Percentiles rank a stretch among this genome's conserved stretches.
Evolutionary conservation across 495 filamentous ascomycete species (phyloP).

Genomic region (Xanthoparmelia taractica): DNA sequence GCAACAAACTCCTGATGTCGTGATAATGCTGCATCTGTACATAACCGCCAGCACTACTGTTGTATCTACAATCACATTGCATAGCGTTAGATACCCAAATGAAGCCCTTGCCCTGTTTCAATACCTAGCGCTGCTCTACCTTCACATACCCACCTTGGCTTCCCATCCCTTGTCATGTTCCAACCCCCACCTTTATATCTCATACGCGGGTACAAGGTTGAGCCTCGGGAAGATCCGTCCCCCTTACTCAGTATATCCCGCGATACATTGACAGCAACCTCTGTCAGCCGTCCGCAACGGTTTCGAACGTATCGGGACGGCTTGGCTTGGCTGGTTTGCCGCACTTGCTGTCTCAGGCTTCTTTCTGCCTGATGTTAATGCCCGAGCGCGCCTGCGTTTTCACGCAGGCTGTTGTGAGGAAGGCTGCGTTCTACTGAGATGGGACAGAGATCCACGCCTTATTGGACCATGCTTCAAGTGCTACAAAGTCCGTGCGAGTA

Average conservation of each 20-base stretch:
- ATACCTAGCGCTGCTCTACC: background rate
- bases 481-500: background rate
- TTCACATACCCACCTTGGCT: background rate
- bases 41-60: background rate
- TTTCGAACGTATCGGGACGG: conserved; percentile 20
- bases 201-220: conserved; percentile 40
- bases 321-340: background rate
- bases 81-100: conserved; percentile 13
- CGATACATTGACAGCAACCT: conserved; percentile 41
- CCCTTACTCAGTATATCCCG: conserved; percentile 55
- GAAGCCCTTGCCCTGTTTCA: background rate
- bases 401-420: conserved; percentile 14
- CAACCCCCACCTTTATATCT: background rate
- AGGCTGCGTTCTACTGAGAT: background rate
- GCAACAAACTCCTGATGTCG: conserved; percentile 11
- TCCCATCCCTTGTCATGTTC: background rate
- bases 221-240: conserved; percentile 50
- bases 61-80: conserved; percentile 1
- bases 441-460: background rate
- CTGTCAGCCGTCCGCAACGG: conserved; percentile 19
- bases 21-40: background rate
- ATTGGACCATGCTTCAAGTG: background rate
- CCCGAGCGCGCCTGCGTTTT: conserved; percentile 4
- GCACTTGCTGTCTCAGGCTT: conserved; percentile 4
- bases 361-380: background rate